Percentiles rank a stretch among this genome's conserved stretches.
Evolutionary conservation across 768 basidiomycete species (phyloP).

Genomic region (Rhodotorula diobovata): DNA sequence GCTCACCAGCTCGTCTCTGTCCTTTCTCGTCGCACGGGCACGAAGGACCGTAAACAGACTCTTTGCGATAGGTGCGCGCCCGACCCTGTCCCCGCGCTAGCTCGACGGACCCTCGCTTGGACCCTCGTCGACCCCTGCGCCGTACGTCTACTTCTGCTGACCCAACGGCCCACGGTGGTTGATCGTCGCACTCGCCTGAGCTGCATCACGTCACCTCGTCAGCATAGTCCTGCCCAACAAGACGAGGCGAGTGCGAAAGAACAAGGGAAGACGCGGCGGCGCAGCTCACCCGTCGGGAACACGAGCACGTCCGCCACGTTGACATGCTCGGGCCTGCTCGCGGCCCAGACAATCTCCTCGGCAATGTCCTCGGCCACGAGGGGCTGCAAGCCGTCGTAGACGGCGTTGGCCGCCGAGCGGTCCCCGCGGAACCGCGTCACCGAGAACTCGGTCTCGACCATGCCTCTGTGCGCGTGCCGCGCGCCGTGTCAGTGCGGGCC

Average conservation of each 20-base stretch:
- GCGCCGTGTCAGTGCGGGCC: no score
- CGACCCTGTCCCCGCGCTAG: no score
- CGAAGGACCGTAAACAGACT: no score
- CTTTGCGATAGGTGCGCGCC: no score
- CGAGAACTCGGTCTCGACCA: constrained; percentile 64
- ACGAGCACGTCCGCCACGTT: constrained; percentile 58
- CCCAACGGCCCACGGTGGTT: constrained; percentile 10
- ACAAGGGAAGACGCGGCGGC: not conserved
- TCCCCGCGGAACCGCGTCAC: constrained; percentile 85
- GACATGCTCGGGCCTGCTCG: constrained; percentile 56
- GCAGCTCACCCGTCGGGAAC: constrained; percentile 43
- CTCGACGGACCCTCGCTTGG: not conserved
- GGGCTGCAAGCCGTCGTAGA: constrained; percentile 62
- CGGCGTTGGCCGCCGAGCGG: constrained; percentile 71
- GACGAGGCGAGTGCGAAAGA: not conserved
- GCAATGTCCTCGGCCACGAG: constrained; percentile 52
- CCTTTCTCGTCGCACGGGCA: no score
- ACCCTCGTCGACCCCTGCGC: no score
- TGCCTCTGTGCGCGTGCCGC: not conserved
- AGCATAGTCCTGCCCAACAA: not conserved
- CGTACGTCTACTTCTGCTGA: not conserved
- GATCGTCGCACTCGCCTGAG: constrained; percentile 27
- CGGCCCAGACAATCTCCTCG: constrained; percentile 97
- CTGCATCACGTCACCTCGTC: not conserved
- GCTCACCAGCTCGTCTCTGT: no score